phyloP scores from a whole-genome alignment of 2,329 filamentous ascomycete species.

The Venturia effusa region DNA sequence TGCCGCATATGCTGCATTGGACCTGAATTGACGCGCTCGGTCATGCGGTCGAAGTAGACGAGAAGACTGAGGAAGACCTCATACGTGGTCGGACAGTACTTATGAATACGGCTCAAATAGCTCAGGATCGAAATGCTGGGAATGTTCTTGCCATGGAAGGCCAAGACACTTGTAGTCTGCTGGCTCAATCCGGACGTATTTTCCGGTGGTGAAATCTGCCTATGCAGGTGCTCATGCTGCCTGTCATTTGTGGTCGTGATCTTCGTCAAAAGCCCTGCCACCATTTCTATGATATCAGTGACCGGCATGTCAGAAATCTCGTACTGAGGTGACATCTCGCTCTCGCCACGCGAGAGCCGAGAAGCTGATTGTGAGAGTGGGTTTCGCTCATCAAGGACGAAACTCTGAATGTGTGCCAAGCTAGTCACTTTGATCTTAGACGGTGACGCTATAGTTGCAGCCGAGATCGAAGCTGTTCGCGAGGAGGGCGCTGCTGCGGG shows the following conservation, averaged over 20 bases:
- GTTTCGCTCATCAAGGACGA: constrained; percentile 68
- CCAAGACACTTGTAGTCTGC: constrained; percentile 66
- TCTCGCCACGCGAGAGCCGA: constrained; percentile 27
- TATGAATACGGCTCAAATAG: constrained; percentile 92
- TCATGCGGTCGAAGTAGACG: constrained; percentile 99
- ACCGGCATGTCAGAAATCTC: constrained; percentile 98
- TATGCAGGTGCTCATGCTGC: constrained; percentile 84
- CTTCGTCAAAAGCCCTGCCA: constrained; percentile 88
- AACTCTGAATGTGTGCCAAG: constrained; percentile 79
- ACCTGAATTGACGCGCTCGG: constrained; percentile 79
- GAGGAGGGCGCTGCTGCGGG: constrained; percentile 33
- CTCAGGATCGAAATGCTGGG: constrained; percentile 94
- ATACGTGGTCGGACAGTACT: constrained; percentile 97
- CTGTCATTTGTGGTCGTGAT: constrained; percentile 94
- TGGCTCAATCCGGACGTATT: constrained; percentile 47
- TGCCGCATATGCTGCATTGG: constrained; percentile 55
- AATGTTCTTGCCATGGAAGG: constrained; percentile 96
- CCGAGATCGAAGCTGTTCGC: constrained; percentile 11
- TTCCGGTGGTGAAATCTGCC: constrained; percentile 53
- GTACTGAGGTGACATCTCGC: constrained; percentile 53
- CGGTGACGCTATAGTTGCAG: constrained; percentile 33
- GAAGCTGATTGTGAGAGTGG: constrained; percentile 29
- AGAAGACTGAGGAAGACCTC: constrained; percentile 93
- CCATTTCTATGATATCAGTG: constrained; percentile 96
- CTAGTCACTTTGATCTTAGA: constrained; percentile 71